phyloP scores from a whole-genome alignment of 495 filamentous ascomycete genomes.

The Penicillium arizonense region DNA sequence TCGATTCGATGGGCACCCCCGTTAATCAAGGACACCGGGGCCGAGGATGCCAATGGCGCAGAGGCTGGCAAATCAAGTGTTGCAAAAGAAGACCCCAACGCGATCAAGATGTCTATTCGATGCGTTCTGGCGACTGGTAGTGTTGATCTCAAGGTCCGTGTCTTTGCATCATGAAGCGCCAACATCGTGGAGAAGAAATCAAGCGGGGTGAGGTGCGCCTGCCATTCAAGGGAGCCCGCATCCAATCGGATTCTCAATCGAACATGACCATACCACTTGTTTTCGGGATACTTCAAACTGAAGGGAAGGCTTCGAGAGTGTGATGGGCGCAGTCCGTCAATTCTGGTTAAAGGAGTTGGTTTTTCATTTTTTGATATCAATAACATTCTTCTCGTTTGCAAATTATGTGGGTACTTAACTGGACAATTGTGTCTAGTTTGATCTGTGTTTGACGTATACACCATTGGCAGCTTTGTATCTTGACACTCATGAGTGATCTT shows the following conservation, averaged over 20 bases:
- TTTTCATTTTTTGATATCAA: conserved; percentile 30
- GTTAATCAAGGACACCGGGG: conserved; percentile 47
- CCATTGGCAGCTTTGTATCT: conserved; percentile 10
- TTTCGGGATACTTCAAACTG: conserved; percentile 5
- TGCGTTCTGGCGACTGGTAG: conserved; percentile 66
- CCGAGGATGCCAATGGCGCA: conserved; percentile 43
- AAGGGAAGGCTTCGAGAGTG: conserved; percentile 3
- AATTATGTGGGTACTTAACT: conserved; percentile 14
- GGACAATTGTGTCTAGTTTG: neutral
- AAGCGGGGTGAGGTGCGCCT: neutral
- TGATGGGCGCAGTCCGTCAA: conserved; percentile 16
- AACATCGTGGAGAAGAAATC: neutral
- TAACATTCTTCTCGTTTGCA: conserved; percentile 25
- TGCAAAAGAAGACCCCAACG: conserved; percentile 28
- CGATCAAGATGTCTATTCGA: conserved; percentile 44
- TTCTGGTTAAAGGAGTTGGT: conserved; percentile 30
- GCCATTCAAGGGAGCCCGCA: neutral
- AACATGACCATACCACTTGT: neutral
- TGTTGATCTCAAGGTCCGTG: conserved; percentile 60
- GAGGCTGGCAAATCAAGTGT: conserved; percentile 10
- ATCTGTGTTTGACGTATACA: conserved; percentile 14
- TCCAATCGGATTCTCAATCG: conserved; percentile 9
- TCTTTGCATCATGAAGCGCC: conserved; percentile 49
- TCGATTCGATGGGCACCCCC: conserved; percentile 91
- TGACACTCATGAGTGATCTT: neutral